Percentiles rank a stretch among this genome's conserved stretches.
Evolutionary conservation across 2,329 filamentous ascomycete species (phyloP).

Genomic region (Aurifilum marmelostoma): DNA sequence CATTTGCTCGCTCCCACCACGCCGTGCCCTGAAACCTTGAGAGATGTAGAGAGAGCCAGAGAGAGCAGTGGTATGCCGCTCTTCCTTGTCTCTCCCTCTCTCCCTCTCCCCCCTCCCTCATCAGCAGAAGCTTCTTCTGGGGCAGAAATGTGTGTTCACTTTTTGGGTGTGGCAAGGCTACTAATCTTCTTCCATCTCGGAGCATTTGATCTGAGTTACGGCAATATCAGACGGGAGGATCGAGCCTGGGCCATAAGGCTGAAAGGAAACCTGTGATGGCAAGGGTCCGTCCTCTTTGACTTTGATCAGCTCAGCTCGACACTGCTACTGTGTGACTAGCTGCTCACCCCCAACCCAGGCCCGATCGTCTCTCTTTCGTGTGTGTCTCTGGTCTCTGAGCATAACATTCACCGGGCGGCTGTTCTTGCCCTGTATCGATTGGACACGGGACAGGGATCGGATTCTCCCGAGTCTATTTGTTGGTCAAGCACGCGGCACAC

Average conservation of each 20-base stretch:
- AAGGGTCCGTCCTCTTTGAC: not conserved
- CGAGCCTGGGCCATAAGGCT: conserved; percentile 22
- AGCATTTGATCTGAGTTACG: conserved; percentile 6
- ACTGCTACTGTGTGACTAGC: not conserved
- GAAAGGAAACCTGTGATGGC: conserved; percentile 3
- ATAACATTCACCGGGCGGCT: not conserved
- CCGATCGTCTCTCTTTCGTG: not conserved
- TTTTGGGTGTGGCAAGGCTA: not conserved
- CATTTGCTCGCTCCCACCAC: not conserved
- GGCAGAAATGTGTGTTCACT: not conserved
- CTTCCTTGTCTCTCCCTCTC: no score
- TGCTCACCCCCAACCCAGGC: not conserved
- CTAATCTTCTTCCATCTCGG: not conserved
- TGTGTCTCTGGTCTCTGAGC: not conserved
- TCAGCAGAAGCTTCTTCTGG: not conserved
- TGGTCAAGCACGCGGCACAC: not conserved
- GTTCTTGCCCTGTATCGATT: conserved; percentile 8
- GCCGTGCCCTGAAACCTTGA: not conserved
- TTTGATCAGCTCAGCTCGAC: not conserved
- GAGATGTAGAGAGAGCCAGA: not conserved
- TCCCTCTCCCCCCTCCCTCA: not conserved
- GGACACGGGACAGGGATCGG: not conserved
- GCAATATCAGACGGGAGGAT: conserved; percentile 10
- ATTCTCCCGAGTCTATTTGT: not conserved
- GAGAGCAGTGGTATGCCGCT: not conserved